These are phyloP conservation scores for Paecilomyces dactylethromorphus DNA, from an alignment of 2,329 filamentous ascomycete genomes.

Conservation along the genomic window DNA sequence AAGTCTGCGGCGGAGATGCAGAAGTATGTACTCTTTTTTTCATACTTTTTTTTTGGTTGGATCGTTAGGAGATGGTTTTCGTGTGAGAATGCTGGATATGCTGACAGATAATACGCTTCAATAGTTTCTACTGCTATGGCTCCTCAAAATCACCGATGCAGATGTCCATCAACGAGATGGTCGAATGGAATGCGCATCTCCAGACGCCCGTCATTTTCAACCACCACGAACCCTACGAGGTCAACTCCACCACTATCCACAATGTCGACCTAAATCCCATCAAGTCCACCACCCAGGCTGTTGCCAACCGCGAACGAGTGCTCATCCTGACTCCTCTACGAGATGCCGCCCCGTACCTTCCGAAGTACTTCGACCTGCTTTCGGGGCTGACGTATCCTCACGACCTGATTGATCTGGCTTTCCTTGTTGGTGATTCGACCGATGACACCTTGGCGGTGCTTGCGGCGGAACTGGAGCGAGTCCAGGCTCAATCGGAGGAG, in stretches of 20 bases:
- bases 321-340: constrained; percentile 90
- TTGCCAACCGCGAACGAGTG: constrained; percentile 75
- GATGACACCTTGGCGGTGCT: constrained; percentile 91
- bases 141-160: constrained; percentile 93
- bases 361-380: constrained; percentile 89
- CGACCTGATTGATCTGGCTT: constrained; percentile 87
- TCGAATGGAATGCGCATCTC: constrained; percentile 79
- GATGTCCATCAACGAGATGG: constrained; percentile 86
- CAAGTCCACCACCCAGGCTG: constrained; percentile 70
- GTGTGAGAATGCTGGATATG: neutral
- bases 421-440: constrained; percentile 83
- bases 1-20: constrained; percentile 81
- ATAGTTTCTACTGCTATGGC: constrained; percentile 94
- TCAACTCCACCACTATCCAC: constrained; percentile 74
- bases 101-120: constrained; percentile 6
- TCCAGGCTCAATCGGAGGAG: constrained; percentile 70
- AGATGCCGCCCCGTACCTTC: constrained; percentile 74
- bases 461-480: constrained; percentile 74
- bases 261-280: constrained; percentile 80
- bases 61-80: neutral
- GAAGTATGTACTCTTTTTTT: constrained; percentile 54
- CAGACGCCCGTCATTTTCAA: constrained; percentile 95
- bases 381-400: constrained; percentile 89
- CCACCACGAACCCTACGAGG: constrained; percentile 77
- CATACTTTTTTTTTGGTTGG: neutral